Percentiles rank a stretch among this genome's conserved stretches.
Conservation (phyloP, 257 asterid species). For the Echium plantagineum region DNA sequence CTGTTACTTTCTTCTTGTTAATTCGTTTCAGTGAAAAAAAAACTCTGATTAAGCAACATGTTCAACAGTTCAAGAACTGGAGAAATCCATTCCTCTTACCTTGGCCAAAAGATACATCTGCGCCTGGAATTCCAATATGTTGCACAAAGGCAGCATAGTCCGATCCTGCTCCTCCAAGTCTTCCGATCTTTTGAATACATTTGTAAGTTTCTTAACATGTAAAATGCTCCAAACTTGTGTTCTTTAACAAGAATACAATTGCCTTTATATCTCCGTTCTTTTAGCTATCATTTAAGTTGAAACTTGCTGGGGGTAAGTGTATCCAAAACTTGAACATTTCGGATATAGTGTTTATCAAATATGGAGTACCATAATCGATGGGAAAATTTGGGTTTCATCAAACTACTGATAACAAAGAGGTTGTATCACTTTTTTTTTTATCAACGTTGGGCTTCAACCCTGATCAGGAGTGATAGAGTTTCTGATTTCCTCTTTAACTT, state of each 20-base stretch:
- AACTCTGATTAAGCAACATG: too few relatives aligned
- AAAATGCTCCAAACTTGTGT: not conserved
- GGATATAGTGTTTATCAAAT: too few relatives aligned
- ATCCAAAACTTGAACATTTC: too few relatives aligned
- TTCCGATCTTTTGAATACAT: slow-evolving; percentile 38
- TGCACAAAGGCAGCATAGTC: slow-evolving; percentile 76
- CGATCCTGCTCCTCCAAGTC: slow-evolving; percentile 76
- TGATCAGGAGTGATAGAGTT: not conserved
- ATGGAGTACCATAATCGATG: not conserved
- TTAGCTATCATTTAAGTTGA: too few relatives aligned
- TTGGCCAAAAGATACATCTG: slow-evolving; percentile 49
- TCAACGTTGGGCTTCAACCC: not conserved
- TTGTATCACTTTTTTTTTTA: not conserved
- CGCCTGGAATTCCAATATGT: slow-evolving; percentile 65
- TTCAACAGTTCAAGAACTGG: not conserved
- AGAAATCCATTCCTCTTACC: slow-evolving; percentile 23
- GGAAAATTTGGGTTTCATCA: not conserved
- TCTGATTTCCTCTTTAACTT: not conserved
- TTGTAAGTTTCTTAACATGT: not conserved
- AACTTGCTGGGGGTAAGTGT: too few relatives aligned
- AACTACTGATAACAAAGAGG: not conserved
- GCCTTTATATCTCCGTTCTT: too few relatives aligned
- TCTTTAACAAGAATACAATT: too few relatives aligned
- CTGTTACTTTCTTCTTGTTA: too few relatives aligned
- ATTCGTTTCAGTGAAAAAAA: too few relatives aligned